These are phyloP conservation scores for Vitis rupestris DNA, from an alignment of 164 flowering plant species.

Conservation along the genomic window DNA sequence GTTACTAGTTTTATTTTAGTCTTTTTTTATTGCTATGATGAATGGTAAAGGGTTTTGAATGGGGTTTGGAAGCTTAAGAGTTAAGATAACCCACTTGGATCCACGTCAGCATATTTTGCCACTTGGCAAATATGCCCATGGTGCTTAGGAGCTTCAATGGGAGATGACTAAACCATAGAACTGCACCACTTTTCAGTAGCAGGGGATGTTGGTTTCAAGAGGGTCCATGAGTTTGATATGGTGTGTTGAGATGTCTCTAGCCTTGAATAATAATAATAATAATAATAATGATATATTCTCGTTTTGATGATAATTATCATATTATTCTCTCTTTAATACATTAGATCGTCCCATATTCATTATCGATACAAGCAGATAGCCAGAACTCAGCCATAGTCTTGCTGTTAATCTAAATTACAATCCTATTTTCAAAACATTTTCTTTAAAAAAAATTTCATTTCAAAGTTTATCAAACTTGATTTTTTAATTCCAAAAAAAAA, in stretches of 20 bases:
- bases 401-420: neutral
- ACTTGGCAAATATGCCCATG: neutral
- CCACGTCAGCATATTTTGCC: constrained; percentile 7
- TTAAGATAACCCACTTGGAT: neutral
- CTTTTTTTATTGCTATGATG: neutral
- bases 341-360: neutral
- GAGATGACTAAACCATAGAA: neutral
- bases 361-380: neutral
- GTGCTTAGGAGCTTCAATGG: neutral
- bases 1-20: neutral
- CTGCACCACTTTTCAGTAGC: neutral
- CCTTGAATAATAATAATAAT: constrained; percentile 13
- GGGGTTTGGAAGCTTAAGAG: neutral
- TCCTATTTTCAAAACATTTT: neutral
- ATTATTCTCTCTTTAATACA: neutral
- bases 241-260: constrained; percentile 14
- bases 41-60: neutral
- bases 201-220: neutral
- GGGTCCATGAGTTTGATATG: constrained; percentile 8
- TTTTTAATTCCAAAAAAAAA: no score
- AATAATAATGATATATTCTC: neutral
- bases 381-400: neutral
- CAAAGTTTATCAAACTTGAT: neutral
- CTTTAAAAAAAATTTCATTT: constrained; percentile 4
- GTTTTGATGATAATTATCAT: neutral